A percentile compares a stretch with the other conserved stretches of the same genome.
Conservation (phyloP, 306 rosid species). For the Styphnolobium japonicum region DNA sequence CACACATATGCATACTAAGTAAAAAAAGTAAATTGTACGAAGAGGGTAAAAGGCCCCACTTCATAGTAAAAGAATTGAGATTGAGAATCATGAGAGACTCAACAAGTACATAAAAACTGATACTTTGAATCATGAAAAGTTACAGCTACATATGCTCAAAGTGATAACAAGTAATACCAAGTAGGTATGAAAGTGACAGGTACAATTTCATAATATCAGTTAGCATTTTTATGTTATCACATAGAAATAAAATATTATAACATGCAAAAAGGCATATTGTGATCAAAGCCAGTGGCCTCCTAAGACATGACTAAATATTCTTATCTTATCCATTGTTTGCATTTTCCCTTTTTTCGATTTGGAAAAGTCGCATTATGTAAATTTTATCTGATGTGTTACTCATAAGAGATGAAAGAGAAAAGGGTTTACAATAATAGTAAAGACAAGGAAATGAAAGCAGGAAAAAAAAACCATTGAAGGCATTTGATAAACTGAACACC, state of each 20-base stretch:
- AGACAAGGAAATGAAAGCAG: no score
- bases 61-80: not conserved
- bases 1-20: not conserved
- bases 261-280: not conserved
- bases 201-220: not conserved
- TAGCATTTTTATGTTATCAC: not conserved
- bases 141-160: not conserved
- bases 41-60: not conserved
- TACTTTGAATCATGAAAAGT: not conserved
- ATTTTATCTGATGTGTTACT: not conserved
- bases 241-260: constrained; percentile 1
- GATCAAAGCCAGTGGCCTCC: not conserved
- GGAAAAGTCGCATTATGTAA: not conserved
- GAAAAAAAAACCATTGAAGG: no score
- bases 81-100: not conserved
- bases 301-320: not conserved
- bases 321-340: not conserved
- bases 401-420: not conserved
- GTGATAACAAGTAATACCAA: not conserved
- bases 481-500: not conserved
- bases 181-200: not conserved
- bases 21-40: not conserved
- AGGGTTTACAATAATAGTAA: not conserved
- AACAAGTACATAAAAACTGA: not conserved
- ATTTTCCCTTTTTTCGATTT: not conserved